These are phyloP conservation scores for Chytriomyces sp. DNA, from an alignment of 192 early-diverging fungal species.

Conservation along the genomic window DNA sequence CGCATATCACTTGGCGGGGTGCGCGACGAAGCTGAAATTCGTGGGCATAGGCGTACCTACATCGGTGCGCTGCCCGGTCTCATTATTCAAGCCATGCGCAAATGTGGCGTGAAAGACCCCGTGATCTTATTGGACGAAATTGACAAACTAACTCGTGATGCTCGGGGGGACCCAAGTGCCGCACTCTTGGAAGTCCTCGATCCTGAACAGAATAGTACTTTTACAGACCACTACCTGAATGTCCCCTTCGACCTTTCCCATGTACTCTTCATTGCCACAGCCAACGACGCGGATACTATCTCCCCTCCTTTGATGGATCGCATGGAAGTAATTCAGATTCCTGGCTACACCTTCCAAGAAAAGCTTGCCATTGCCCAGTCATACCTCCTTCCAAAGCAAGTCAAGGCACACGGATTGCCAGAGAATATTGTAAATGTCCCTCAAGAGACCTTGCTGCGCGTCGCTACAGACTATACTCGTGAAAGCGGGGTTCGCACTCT, in stretches of 20 bases:
- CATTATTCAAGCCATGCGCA: slow-evolving; percentile 72
- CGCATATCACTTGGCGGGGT: slow-evolving; percentile 83
- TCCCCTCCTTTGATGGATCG: slow-evolving; percentile 78
- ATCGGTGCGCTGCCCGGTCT: slow-evolving; percentile 82
- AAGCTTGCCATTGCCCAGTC: slow-evolving; percentile 75
- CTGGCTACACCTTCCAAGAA: slow-evolving; percentile 83
- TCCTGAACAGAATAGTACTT: slow-evolving; percentile 82
- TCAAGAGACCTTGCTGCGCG: slow-evolving; percentile 57
- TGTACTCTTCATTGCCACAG: slow-evolving; percentile 84
- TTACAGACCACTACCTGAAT: slow-evolving; percentile 82
- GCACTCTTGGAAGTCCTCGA: slow-evolving; percentile 86
- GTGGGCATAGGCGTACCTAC: slow-evolving; percentile 86
- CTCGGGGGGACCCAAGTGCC: slow-evolving; percentile 76
- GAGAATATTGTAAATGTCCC: slow-evolving; percentile 46
- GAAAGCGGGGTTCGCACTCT: slow-evolving; percentile 80
- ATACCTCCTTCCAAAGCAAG: slow-evolving; percentile 78
- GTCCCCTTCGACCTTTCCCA: slow-evolving; percentile 61
- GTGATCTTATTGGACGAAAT: slow-evolving; percentile 83
- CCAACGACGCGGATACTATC: slow-evolving; percentile 77
- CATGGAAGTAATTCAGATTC: slow-evolving; percentile 78
- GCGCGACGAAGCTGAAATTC: slow-evolving; percentile 85
- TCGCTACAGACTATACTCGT: slow-evolving; percentile 74
- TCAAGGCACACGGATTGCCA: slow-evolving; percentile 64
- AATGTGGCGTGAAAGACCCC: slow-evolving; percentile 76
- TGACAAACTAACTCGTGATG: slow-evolving; percentile 74